Evolutionary conservation across 1,284 basidiomycete genomes (phyloP), one percentile per base, ranked within the genome.

Genomic region (Schizopora paradoxa): DNA sequence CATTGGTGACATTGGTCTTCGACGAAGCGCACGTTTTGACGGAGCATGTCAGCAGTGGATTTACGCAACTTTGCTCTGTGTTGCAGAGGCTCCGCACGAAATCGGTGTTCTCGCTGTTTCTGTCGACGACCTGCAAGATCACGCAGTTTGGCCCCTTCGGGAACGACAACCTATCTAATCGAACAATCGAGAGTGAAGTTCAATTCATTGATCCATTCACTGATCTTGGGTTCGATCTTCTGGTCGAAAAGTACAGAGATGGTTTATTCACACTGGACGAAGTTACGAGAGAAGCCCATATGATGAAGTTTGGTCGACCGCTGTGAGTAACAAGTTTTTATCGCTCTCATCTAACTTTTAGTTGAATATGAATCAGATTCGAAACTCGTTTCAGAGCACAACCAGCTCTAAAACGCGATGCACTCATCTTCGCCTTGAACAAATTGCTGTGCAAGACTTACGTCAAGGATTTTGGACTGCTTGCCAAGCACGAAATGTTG

Each of bases 281-380:
- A 18, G 32, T 44, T 14, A 35, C 48, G 13, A 11, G 31, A 6
- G 14, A 33, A 5, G 31, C 36, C 8, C 41, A 33, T 38, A 56
- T 56, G 26, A 41, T 37, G n/a, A 38, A 49, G 35, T 49, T 57
- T 13, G 59, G 60, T 22, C 52, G 60, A 7, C 59, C 61, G 19
- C 42, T 62, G 61, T 62, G 45, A 16, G 60, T 10, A 13, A 27
- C 40, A 11, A 36, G 23, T 28, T 36, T 18, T 10, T 37, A 37
- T 8, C 25, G 14, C 22, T 22, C 31, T 16, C 33, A 28, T 41
- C 19, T 43, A 25, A 35, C 34, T 19, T 37, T 10, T 43, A 10
- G 33, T 8, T 14, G 23, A 14, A n/a, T 43, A 59, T 54, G 34
- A 58, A 58, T 48, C 49, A 44, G 7, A 36, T 52, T 3, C 48